Conservation (phyloP, 2,329 filamentous ascomycete genomes). For the Fusarium anguioides region DNA sequence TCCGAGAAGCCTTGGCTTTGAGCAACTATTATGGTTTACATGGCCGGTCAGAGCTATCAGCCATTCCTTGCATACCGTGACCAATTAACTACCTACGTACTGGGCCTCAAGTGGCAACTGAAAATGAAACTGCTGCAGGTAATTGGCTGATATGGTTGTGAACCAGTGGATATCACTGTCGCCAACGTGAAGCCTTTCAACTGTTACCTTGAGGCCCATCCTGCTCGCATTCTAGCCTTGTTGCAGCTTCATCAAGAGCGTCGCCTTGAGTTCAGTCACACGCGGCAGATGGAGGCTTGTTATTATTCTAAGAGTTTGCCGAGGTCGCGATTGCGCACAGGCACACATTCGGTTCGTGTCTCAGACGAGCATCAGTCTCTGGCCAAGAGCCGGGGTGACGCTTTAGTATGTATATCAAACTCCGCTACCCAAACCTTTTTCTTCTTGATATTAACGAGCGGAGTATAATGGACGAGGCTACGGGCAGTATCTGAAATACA, state of each 20-base stretch:
- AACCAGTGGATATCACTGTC: neutral
- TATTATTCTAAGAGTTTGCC: slow-evolving; percentile 4
- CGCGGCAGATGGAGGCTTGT: slow-evolving; percentile 2
- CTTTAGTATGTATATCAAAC: neutral
- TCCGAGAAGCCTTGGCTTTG: neutral
- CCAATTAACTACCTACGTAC: neutral
- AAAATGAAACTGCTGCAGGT: neutral
- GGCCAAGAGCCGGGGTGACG: neutral
- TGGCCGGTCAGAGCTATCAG: neutral
- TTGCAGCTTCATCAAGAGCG: slow-evolving; percentile 5
- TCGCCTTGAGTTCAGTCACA: slow-evolving; percentile 5
- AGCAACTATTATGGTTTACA: neutral
- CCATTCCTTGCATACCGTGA: neutral
- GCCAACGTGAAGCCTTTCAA: neutral
- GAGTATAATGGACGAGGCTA: no score
- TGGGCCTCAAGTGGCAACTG: neutral
- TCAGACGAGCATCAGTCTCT: slow-evolving; percentile 9
- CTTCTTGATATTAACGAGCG: neutral
- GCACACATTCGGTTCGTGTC: slow-evolving; percentile 23
- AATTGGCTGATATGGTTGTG: neutral
- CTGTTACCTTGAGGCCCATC: neutral
- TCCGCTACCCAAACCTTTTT: neutral
- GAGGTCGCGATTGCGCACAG: slow-evolving; percentile 11
- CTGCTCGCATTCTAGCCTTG: neutral
- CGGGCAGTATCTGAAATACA: neutral